Conservation (phyloP, 2,329 filamentous ascomycete species). For the Aspergillus sp. region DNA sequence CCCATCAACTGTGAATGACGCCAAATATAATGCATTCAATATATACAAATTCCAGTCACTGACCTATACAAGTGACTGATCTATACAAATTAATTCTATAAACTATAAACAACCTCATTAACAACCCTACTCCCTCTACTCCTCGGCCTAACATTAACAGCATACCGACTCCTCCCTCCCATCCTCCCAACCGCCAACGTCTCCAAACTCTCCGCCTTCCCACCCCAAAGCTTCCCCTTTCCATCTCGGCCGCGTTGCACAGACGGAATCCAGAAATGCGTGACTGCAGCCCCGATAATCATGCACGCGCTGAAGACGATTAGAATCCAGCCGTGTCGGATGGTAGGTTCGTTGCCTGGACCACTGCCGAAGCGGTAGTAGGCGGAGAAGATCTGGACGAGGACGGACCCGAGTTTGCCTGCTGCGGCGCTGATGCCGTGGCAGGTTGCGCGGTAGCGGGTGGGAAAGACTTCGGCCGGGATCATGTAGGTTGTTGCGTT, state of each 20-base stretch:
- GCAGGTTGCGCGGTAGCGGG: conserved; percentile 49
- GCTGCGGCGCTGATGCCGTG: conserved; percentile 51
- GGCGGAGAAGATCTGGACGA: conserved; percentile 36
- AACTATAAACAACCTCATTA: too few relatives aligned
- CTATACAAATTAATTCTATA: too few relatives aligned
- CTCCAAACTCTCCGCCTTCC: conserved; percentile 34
- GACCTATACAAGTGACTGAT: too few relatives aligned
- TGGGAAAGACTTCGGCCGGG: conserved; percentile 54
- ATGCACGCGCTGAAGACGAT: conserved; percentile 39
- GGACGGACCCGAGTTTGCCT: conserved; percentile 50
- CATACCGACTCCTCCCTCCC: conserved; percentile 32
- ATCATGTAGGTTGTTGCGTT: conserved; percentile 44
- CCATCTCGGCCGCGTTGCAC: conserved; percentile 24
- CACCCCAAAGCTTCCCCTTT: conserved; percentile 26
- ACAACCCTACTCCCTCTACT: too few relatives aligned
- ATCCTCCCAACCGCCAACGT: conserved; percentile 33
- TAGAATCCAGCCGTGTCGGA: conserved; percentile 35
- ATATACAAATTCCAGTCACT: too few relatives aligned
- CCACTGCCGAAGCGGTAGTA: conserved; percentile 37
- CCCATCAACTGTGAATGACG: too few relatives aligned
- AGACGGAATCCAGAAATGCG: conserved; percentile 38
- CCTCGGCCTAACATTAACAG: conserved; percentile 5
- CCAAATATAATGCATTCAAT: too few relatives aligned
- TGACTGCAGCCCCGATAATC: conserved; percentile 36
- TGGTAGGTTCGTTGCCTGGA: conserved; percentile 25